Evolutionary conservation across 1,284 basidiomycete genomes (phyloP).

Genomic region (Ganoderma meredithae): DNA sequence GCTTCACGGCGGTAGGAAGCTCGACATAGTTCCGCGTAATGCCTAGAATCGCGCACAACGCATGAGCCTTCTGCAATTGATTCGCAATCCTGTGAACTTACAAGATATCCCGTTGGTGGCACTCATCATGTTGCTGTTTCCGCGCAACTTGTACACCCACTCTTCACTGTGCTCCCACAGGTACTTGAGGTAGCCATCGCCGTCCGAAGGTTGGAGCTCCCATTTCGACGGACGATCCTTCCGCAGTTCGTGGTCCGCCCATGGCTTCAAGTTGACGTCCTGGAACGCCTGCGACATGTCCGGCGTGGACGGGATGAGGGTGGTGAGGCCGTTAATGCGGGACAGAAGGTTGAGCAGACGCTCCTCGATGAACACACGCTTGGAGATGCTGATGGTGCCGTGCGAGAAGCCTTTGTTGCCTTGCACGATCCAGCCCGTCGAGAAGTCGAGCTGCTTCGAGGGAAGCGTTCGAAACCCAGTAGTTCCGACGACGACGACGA

Average conservation of each 20-base stretch:
- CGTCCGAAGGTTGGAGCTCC: constrained; percentile 32
- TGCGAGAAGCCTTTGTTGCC: constrained; percentile 34
- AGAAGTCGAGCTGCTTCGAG: constrained; percentile 33
- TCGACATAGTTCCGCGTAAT: constrained; percentile 41
- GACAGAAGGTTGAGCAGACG: constrained; percentile 39
- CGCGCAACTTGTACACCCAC: constrained; percentile 41
- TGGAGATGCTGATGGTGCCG: constrained; percentile 41
- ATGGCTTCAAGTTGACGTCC: constrained; percentile 39
- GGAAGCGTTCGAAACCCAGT: constrained; percentile 36
- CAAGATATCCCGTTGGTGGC: constrained; percentile 38
- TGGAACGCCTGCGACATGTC: constrained; percentile 39
- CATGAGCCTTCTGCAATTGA: background rate
- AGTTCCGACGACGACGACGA: constrained; percentile 43
- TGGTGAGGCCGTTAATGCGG: constrained; percentile 41
- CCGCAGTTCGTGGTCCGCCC: constrained; percentile 38
- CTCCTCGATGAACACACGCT: constrained; percentile 41
- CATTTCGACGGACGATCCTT: constrained; percentile 37
- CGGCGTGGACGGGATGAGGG: constrained; percentile 41
- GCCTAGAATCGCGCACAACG: constrained; percentile 29
- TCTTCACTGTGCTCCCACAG: constrained; percentile 43
- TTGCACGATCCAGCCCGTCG: constrained; percentile 38
- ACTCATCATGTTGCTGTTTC: constrained; percentile 35
- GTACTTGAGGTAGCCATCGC: constrained; percentile 35
- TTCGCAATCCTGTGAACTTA: constrained; percentile 23
- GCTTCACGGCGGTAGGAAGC: constrained; percentile 39